phyloP scores from a whole-genome alignment of 2,329 filamentous ascomycete genomes.

The Tolypocladium tropicale region DNA sequence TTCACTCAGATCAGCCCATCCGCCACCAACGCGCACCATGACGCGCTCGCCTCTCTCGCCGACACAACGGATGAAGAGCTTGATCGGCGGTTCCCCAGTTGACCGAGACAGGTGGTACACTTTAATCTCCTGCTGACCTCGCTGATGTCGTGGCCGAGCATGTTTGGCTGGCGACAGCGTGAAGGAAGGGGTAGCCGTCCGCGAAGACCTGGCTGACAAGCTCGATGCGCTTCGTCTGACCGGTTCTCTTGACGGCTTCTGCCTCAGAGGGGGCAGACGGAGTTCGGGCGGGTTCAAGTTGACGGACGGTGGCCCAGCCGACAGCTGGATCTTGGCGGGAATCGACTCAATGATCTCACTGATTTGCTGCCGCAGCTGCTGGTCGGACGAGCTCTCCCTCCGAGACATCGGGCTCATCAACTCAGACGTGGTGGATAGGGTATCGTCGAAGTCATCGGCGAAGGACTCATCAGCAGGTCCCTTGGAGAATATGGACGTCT shows the following conservation, averaged over 20 bases:
- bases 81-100: slow-evolving; percentile 79
- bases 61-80: slow-evolving; percentile 86
- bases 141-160: slow-evolving; percentile 34
- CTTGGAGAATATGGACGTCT: slow-evolving; percentile 24
- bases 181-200: slow-evolving; percentile 56
- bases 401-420: slow-evolving; percentile 12
- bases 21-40: slow-evolving; percentile 95
- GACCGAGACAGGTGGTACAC: slow-evolving; percentile 84
- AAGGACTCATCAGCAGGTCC: slow-evolving; percentile 34
- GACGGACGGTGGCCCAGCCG: slow-evolving; percentile 38
- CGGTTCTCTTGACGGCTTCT: slow-evolving; percentile 30
- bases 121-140: slow-evolving; percentile 65
- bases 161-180: slow-evolving; percentile 56
- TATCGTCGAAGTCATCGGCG: slow-evolving; percentile 36
- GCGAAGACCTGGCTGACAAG: slow-evolving; percentile 42
- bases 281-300: slow-evolving; percentile 51
- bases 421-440: slow-evolving; percentile 21
- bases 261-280: slow-evolving; percentile 36
- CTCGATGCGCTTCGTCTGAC: slow-evolving; percentile 39
- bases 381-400: slow-evolving; percentile 37
- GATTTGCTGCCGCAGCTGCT: slow-evolving; percentile 71
- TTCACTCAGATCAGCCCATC: slow-evolving; percentile 95
- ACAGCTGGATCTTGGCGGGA: slow-evolving; percentile 69
- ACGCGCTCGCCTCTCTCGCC: slow-evolving; percentile 85
- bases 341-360: slow-evolving; percentile 68